A percentile compares a stretch with the other conserved stretches of the same genome.
phyloP scores from a whole-genome alignment of 2,329 filamentous ascomycete species.

The Ciborinia camelliae region DNA sequence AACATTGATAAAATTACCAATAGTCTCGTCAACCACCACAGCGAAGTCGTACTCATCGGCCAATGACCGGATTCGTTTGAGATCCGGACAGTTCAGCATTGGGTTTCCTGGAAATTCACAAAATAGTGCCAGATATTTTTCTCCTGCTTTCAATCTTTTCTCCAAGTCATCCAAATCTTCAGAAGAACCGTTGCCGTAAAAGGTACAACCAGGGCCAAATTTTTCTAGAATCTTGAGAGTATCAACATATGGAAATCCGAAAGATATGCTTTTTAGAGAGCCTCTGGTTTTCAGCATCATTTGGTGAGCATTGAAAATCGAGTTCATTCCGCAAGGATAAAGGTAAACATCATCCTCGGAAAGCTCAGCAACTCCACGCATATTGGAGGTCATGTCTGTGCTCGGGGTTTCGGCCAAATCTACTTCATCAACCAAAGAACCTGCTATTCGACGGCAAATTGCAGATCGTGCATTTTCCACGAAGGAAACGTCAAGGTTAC shows the following conservation, averaged over 20 bases:
- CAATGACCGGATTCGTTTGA: slow-evolving; percentile 73
- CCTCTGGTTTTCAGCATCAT: slow-evolving; percentile 64
- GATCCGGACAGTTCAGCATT: slow-evolving; percentile 77
- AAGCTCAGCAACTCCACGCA: slow-evolving; percentile 60
- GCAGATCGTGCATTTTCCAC: slow-evolving; percentile 81
- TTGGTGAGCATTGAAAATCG: slow-evolving; percentile 86
- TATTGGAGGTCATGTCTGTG: slow-evolving; percentile 47
- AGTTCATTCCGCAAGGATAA: slow-evolving; percentile 88
- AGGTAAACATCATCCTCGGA: slow-evolving; percentile 86
- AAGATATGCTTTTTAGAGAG: slow-evolving; percentile 74
- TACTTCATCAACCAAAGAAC: slow-evolving; percentile 70
- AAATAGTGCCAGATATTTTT: slow-evolving; percentile 79
- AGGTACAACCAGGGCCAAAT: slow-evolving; percentile 83
- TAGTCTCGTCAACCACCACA: slow-evolving; percentile 91
- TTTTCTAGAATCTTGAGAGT: slow-evolving; percentile 94
- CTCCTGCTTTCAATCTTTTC: slow-evolving; percentile 62
- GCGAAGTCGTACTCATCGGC: slow-evolving; percentile 84
- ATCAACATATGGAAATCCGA: slow-evolving; percentile 97
- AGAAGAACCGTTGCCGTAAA: slow-evolving; percentile 78
- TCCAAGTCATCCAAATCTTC: slow-evolving; percentile 84
- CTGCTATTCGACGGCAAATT: slow-evolving; percentile 82
- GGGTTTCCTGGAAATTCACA: slow-evolving; percentile 96
- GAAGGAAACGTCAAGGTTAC: slow-evolving; percentile 79
- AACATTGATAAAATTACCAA: slow-evolving; percentile 94
- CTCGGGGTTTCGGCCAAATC: slow-evolving; percentile 59